Percentiles rank a stretch among this genome's conserved stretches.
Conservation (phyloP, 2,329 filamentous ascomycete species). For the Aspergillus novofumigatus region DNA sequence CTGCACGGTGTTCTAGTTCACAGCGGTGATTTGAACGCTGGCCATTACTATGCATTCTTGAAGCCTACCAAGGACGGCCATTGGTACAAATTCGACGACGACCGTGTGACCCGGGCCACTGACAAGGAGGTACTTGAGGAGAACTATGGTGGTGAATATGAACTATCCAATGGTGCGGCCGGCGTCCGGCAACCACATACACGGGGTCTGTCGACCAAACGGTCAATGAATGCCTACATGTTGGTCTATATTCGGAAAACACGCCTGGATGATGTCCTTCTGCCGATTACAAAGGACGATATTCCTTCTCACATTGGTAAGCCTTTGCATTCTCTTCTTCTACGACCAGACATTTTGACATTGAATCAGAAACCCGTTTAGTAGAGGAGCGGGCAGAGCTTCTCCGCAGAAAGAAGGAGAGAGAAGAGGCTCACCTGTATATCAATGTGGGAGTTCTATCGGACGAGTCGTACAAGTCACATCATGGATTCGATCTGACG, state of each 20-base stretch:
- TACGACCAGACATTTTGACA: background rate
- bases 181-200: slow-evolving; percentile 62
- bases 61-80: slow-evolving; percentile 89
- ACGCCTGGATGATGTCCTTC: slow-evolving; percentile 75
- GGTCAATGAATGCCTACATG: slow-evolving; percentile 93
- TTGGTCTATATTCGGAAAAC: slow-evolving; percentile 93
- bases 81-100: slow-evolving; percentile 97
- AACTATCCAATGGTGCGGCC: slow-evolving; percentile 52
- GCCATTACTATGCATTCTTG: slow-evolving; percentile 96
- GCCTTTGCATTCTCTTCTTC: slow-evolving; percentile 20
- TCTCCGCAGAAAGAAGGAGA: slow-evolving; percentile 77
- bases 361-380: slow-evolving; percentile 59
- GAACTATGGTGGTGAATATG: slow-evolving; percentile 89
- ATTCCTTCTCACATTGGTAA: slow-evolving; percentile 77
- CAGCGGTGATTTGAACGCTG: slow-evolving; percentile 92
- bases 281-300: slow-evolving; percentile 69
- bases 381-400: slow-evolving; percentile 74
- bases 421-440: slow-evolving; percentile 91
- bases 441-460: slow-evolving; percentile 79
- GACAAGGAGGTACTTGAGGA: slow-evolving; percentile 90
- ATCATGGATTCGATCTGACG: slow-evolving; percentile 80
- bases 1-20: slow-evolving; percentile 94
- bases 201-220: slow-evolving; percentile 59
- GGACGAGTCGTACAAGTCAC: slow-evolving; percentile 72
- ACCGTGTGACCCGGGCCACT: slow-evolving; percentile 92